Conservation (phyloP, 495 filamentous ascomycete genomes). For the Oidiodendron maius region DNA sequence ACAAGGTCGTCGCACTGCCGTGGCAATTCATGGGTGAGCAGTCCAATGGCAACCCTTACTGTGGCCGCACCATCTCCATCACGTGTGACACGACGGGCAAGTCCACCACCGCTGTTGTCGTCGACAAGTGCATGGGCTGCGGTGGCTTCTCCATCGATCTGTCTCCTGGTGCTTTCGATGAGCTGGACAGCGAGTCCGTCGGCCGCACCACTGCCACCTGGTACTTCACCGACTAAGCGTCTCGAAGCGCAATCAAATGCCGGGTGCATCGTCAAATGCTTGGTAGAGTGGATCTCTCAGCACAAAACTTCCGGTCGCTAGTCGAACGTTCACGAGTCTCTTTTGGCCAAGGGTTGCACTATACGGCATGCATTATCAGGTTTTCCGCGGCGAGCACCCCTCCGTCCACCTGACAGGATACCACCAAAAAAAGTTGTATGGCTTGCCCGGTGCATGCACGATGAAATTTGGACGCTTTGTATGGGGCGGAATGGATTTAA, state of each 20-base stretch:
- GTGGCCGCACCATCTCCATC: conserved; percentile 62
- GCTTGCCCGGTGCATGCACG: conserved; percentile 18
- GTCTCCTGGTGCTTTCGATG: conserved; percentile 36
- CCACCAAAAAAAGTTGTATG: conserved; percentile 10
- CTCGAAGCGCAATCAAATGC: too few relatives aligned
- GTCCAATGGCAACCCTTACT: conserved; percentile 51
- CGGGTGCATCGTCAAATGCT: conserved; percentile 13
- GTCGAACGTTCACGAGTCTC: conserved; percentile 21
- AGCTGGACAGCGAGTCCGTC: conserved; percentile 20
- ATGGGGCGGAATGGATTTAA: neutral
- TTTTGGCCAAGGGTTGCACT: conserved; percentile 7
- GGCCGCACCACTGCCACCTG: conserved; percentile 13
- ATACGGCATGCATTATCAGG: conserved; percentile 2
- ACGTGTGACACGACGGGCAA: conserved; percentile 41
- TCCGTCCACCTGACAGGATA: neutral
- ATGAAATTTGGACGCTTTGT: neutral
- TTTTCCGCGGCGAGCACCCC: neutral
- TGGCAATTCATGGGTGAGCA: conserved; percentile 44
- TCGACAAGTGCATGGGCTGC: conserved; percentile 76
- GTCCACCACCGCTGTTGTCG: conserved; percentile 48
- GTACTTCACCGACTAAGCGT: conserved; percentile 23
- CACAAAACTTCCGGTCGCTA: conserved; percentile 17
- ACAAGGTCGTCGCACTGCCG: conserved; percentile 22
- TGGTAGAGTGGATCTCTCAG: conserved; percentile 22
- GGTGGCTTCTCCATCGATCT: conserved; percentile 34